A percentile compares a stretch with the other conserved stretches of the same genome.
phyloP scores from a whole-genome alignment of 345 rosid species.

The Barbarea vulgaris region DNA sequence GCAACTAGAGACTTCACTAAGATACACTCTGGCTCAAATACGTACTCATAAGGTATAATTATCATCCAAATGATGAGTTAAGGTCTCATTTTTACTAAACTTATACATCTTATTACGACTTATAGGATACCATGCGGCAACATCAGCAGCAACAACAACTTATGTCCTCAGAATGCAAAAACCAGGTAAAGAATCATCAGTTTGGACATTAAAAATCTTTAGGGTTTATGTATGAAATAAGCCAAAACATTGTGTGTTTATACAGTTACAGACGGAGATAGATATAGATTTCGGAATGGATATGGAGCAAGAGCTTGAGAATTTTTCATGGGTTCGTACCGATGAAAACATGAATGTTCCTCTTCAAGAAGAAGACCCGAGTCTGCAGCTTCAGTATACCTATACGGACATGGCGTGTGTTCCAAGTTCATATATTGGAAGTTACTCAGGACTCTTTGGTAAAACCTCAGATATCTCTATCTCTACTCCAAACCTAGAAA shows the following conservation, averaged over 20 bases:
- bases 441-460: slow-evolving; percentile 58
- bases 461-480: slow-evolving; percentile 56
- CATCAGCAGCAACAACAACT: slow-evolving; percentile 47
- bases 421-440: slow-evolving; percentile 62
- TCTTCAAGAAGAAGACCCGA: slow-evolving; percentile 49
- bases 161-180: slow-evolving; percentile 48
- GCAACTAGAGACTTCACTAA: slow-evolving; percentile 61
- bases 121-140: slow-evolving; percentile 28
- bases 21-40: slow-evolving; percentile 54
- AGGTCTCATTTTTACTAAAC: slow-evolving; percentile 6
- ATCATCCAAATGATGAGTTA: slow-evolving; percentile 8
- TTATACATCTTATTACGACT: slow-evolving; percentile 7
- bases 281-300: slow-evolving; percentile 52
- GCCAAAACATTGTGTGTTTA: not conserved
- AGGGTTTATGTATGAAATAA: not conserved
- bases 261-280: slow-evolving; percentile 49
- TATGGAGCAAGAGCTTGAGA: slow-evolving; percentile 60
- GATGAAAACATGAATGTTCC: slow-evolving; percentile 47
- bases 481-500: slow-evolving; percentile 54
- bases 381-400: slow-evolving; percentile 45
- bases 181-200: slow-evolving; percentile 44
- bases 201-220: not conserved
- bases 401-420: slow-evolving; percentile 62
- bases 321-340: slow-evolving; percentile 54
- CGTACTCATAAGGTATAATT: slow-evolving; percentile 53